Percentiles rank a stretch among this genome's conserved stretches.
phyloP scores from a whole-genome alignment of 768 basidiomycete species.

The Pleurotus citrinopileatus region DNA sequence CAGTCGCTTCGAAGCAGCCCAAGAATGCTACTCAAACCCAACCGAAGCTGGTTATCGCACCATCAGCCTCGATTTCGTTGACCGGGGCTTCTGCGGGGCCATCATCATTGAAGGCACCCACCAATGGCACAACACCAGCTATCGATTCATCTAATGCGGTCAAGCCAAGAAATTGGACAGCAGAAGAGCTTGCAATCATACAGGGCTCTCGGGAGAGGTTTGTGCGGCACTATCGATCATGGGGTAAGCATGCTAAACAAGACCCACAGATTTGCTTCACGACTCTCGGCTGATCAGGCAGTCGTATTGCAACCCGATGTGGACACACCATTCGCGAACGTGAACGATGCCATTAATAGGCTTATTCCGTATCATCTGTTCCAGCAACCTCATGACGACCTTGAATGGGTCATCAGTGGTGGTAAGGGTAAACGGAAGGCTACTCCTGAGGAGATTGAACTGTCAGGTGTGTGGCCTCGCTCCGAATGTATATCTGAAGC shows the following conservation, averaged over 20 bases:
- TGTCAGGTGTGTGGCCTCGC: background rate
- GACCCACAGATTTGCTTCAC: slow-evolving; percentile 46
- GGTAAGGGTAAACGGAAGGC: slow-evolving; percentile 67
- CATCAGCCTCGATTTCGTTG: slow-evolving; percentile 16
- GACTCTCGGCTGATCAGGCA: slow-evolving; percentile 61
- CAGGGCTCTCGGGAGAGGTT: slow-evolving; percentile 50
- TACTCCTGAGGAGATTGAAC: slow-evolving; percentile 21
- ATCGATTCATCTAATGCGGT: slow-evolving; percentile 16
- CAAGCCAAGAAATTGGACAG: slow-evolving; percentile 35
- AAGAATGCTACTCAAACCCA: slow-evolving; percentile 16
- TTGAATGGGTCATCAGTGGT: slow-evolving; percentile 27
- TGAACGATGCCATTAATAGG: slow-evolving; percentile 62
- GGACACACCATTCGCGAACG: slow-evolving; percentile 65
- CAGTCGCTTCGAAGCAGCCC: slow-evolving; percentile 18
- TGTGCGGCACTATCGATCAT: slow-evolving; percentile 12
- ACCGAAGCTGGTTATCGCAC: slow-evolving; percentile 20
- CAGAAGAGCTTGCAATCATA: slow-evolving; percentile 51
- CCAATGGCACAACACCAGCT: background rate
- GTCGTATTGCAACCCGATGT: slow-evolving; percentile 61
- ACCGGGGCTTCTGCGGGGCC: slow-evolving; percentile 24
- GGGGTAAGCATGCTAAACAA: background rate
- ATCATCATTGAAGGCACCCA: slow-evolving; percentile 24
- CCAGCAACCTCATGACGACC: slow-evolving; percentile 69
- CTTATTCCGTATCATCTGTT: slow-evolving; percentile 80
- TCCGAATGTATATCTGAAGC: no score